phyloP scores from a whole-genome alignment of 305 asterid species.

The Fraxinus latifolia region DNA sequence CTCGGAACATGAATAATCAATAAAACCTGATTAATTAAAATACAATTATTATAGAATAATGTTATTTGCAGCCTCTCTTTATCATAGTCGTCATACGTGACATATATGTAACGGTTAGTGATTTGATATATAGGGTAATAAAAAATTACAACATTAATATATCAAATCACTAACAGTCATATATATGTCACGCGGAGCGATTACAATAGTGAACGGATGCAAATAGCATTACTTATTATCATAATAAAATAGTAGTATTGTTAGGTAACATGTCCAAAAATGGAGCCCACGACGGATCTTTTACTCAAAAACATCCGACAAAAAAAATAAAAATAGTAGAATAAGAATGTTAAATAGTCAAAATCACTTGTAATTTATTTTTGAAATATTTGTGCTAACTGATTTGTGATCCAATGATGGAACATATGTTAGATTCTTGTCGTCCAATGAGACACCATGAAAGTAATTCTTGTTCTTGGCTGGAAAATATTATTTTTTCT shows the following conservation, averaged over 20 bases:
- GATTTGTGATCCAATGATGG: constrained; percentile 28
- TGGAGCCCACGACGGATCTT: constrained; percentile 11
- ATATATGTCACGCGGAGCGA: background rate
- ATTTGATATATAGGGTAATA: no score
- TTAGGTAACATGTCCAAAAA: constrained; percentile 11
- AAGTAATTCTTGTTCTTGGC: constrained; percentile 15
- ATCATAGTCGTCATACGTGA: background rate
- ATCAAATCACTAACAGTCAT: background rate
- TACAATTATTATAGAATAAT: background rate
- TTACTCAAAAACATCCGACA: constrained; percentile 1
- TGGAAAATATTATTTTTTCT: constrained; percentile 2
- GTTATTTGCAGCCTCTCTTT: background rate
- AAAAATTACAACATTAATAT: no score
- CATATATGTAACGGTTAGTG: no score
- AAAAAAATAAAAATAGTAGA: background rate
- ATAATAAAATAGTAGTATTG: background rate
- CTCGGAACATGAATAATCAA: background rate
- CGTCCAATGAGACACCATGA: constrained; percentile 22
- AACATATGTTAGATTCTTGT: constrained; percentile 41
- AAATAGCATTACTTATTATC: background rate
- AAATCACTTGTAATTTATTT: background rate
- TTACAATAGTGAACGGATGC: no score
- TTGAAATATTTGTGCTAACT: background rate
- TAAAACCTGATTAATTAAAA: background rate
- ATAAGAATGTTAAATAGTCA: background rate